Evolutionary conservation across 345 rosid species (phyloP), one percentile per base, ranked within the genome.

Genomic region (Alliaria petiolata): DNA sequence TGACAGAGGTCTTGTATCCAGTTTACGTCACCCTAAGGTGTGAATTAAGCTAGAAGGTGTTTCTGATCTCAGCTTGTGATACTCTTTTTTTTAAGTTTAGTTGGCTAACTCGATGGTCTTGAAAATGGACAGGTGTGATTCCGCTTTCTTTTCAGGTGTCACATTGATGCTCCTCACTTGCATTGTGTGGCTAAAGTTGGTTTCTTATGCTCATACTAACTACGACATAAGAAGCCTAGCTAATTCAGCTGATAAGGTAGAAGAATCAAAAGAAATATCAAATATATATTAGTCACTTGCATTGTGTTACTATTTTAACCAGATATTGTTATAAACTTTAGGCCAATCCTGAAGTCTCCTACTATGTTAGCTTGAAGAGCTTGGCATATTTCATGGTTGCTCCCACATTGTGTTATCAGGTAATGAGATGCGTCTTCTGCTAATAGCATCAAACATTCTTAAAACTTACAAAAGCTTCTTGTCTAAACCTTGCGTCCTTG

Each of bases 331-430:
- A 10, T 78, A 33, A 51, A 81, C 55, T 55, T 36, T 56, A 95
- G 96, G 87, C 65, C 35, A 70, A 65, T 80, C 70, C 43, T 26
- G 96, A 79, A 39, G 74, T 61, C 78, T 58, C 81, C 20, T 79
- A 76, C 44, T 79, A 79, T 47, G 89, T 81, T 66, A 82, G 73
- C 84, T 84, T 91, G 76, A 85, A 83, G 85, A 85, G 87, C 76
- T 87, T 95, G 89, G 86, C 70, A 12, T 95, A 92, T 81, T 92
- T 95, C 80, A 95, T 95, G 98, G 83, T 87, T 65, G 97, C 99
- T 63, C 99, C 99, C 58, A 95, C 98, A 15, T 78, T 95, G 70
- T 95, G 99, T 76, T 95, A 92, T 83, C 99, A 95, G 99, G 99
- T 95, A 81, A 56, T 30, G 22, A 4, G 53, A 62, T 54, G 17